Evolutionary conservation across 2,329 filamentous ascomycete species (phyloP), one percentile per base, ranked within the genome.

Genomic region (Waltergamsia citrina): DNA sequence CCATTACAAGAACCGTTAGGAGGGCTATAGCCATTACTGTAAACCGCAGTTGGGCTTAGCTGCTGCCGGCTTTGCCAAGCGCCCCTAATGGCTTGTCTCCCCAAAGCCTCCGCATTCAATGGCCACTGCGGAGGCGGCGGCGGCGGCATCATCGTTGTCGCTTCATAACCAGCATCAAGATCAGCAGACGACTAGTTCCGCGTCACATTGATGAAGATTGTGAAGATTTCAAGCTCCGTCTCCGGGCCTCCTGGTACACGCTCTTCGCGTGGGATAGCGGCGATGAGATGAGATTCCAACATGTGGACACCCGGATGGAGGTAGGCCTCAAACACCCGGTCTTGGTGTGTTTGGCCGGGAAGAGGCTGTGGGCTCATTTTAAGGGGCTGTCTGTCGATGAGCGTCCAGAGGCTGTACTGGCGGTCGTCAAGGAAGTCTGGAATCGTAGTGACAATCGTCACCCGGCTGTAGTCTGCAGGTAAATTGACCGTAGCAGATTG

Each of bases 221-320:
- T 85, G 37, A 87, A 69, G 46, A 81, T 81, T 61, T 95, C 87
- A 41, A 88, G 63, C 51, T 92, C 85, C 23, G 81, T 71, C 41
- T 79, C 74, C 8, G 76, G 64, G 0, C 73, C 78, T 18, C 68
- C 68, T 1, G 67, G 60, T 24, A 69, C 59, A 39, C 69, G 74
- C 48, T 74, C 64, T 15, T 67, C 72, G 46, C 66, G 73, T 2
- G 71, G 74, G 28, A 85, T 68, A 6, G 79, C 78, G 2, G 82
- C 84, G 42, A 87, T 74, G 38, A 90, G 66, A 47, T 90, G 82
- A 7, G 93, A 69, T 46, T 87, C 81, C 33, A 94, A 71, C 29
- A 79, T 71, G 45, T 92, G 94, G 33, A 86, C 69, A 6, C 85
- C 86, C 2, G 73, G 70, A 18, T 74, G 69, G 19, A 94, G 62